A percentile compares a stretch with the other conserved stretches of the same genome.
phyloP scores from a whole-genome alignment of 257 asterid genomes.

The Marsdenia floribunda region DNA sequence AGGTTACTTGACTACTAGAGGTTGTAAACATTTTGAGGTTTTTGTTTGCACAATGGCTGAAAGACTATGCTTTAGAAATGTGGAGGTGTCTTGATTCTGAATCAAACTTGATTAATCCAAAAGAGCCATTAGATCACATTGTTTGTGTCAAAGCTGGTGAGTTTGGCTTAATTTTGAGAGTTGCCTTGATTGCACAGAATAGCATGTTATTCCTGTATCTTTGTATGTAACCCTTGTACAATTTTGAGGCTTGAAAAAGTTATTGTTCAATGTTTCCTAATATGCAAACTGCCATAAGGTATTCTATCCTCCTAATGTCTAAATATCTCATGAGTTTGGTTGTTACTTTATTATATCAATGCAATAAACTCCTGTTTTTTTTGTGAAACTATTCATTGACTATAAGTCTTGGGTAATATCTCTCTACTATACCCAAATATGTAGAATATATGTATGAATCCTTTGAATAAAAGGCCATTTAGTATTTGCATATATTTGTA shows the following conservation, averaged over 20 bases:
- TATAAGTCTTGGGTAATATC: not conserved
- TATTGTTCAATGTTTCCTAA: slow-evolving; percentile 83
- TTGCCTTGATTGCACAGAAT: slow-evolving; percentile 8
- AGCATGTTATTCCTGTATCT: not conserved
- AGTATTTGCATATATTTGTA: not conserved
- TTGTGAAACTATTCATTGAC: not conserved
- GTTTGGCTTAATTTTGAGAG: slow-evolving; percentile 14
- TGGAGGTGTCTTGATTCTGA: slow-evolving; percentile 99
- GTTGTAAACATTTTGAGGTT: slow-evolving; percentile 93
- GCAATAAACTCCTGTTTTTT: not conserved
- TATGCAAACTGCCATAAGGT: slow-evolving; percentile 86
- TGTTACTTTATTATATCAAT: not conserved
- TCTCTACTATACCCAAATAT: not conserved
- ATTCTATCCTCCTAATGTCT: slow-evolving; percentile 8
- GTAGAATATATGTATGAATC: not conserved
- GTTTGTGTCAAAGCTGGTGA: slow-evolving; percentile 93
- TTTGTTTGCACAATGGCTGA: slow-evolving; percentile 99
- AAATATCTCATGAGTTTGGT: not conserved
- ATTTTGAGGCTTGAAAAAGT: slow-evolving; percentile 62
- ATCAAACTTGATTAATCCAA: slow-evolving; percentile 67
- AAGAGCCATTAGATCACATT: slow-evolving; percentile 74
- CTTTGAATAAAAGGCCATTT: not conserved
- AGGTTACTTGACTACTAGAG: slow-evolving; percentile 90
- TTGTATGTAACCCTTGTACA: not conserved
- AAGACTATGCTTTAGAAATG: slow-evolving; percentile 94